Base-by-base conservation (phyloP, 768 basidiomycete species). In the Boletus coccyginus region DNA sequence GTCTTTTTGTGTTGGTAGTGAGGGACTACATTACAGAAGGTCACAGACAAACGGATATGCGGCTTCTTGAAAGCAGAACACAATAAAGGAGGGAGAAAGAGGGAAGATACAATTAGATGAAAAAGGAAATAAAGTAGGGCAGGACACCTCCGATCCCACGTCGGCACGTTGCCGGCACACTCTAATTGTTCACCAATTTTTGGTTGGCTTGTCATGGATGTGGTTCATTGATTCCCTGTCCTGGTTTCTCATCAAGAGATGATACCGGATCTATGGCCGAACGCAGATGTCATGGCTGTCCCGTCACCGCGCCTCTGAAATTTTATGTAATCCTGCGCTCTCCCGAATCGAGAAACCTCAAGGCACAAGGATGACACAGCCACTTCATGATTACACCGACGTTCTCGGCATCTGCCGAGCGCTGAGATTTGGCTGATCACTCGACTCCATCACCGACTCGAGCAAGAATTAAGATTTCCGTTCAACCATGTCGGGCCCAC, bases 1-100 rank as follows among this genome's bases (percentile, higher is more conserved):
- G 64, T 62, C 60, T 64, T 71, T 70, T 71, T 70, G 71, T 71
- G 71, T 71, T 21, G 61, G 70, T 71, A 73, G 70, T 66, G 62
- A 73, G 61, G 70, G 67, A 58, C 57, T 58, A 52, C 59, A 73
- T 66, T 69, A 61, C 58, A 56, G 60, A 69, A 56, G 62, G 35
- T 41, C 51, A 54, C 62, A 65, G 57, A 62, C 57, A 59, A 31
- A 57, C 64, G 59, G 36, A 58, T 54, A 61, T 36, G 55, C 53
- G 58, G 51, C 69, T 71, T 69, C 63, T 60, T 58, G 63, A 55
- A 58, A 7, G 64, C 55, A 53, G 43, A 69, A 71, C 66, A 71
- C 70, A 71, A 71, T 71, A 73, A 63, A 69, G 40, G 10, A 62
- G 59, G 57, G 61, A 69, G 62, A 73, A 73, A 71, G 65, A 42